Conservation (phyloP, 768 basidiomycete genomes). For the Phanerochaete carnosa region DNA sequence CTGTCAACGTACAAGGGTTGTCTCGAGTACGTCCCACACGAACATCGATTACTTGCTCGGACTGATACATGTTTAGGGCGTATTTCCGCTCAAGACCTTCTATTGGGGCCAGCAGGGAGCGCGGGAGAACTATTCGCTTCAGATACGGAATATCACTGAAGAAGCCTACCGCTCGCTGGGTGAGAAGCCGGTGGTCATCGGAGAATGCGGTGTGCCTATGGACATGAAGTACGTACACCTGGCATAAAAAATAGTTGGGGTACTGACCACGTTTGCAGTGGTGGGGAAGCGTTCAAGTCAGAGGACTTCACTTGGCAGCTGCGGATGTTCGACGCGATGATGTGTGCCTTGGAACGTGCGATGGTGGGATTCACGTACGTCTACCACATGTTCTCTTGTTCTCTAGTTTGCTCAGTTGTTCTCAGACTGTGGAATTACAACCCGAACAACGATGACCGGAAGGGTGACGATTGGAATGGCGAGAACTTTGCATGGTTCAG, state of each 20-base stretch:
- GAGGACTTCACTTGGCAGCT: conserved; percentile 81
- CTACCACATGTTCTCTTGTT: neutral
- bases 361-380: conserved; percentile 85
- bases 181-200: conserved; percentile 81
- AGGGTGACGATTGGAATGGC: conserved; percentile 91
- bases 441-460: conserved; percentile 71
- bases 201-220: conserved; percentile 95
- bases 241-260: too few species aligned
- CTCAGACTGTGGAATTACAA: conserved; percentile 93
- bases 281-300: conserved; percentile 64
- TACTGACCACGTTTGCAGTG: conserved; percentile 36
- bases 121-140: conserved; percentile 77
- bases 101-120: conserved; percentile 87
- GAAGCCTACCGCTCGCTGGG: conserved; percentile 67
- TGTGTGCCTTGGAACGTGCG: conserved; percentile 74
- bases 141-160: conserved; percentile 77
- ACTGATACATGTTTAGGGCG: conserved; percentile 55
- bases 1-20: conserved; percentile 90
- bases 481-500: conserved; percentile 98
- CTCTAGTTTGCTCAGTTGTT: neutral
- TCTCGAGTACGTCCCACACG: conserved; percentile 56
- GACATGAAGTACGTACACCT: conserved; percentile 78
- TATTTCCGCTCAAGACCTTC: conserved; percentile 75
- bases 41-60: neutral
- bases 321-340: conserved; percentile 93